Conservation (phyloP, 257 asterid species). For the Parsonsia alboflavescens region DNA sequence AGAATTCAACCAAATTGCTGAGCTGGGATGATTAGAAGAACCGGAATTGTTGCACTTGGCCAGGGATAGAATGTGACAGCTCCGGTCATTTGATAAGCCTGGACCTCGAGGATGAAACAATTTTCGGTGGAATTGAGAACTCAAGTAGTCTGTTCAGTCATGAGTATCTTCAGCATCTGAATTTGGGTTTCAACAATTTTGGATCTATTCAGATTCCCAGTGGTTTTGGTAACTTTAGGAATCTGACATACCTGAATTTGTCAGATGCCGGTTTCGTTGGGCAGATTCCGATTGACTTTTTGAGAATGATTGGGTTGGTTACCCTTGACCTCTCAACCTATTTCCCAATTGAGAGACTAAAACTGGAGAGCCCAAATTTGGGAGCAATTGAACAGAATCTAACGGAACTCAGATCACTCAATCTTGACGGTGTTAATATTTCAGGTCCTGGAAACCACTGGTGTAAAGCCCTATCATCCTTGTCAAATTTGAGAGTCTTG, state of each 20-base stretch:
- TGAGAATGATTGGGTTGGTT: slow-evolving; percentile 2
- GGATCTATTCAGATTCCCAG: not conserved
- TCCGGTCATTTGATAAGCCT: slow-evolving; percentile 41
- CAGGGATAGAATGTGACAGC: slow-evolving; percentile 47
- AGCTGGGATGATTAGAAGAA: slow-evolving; percentile 29
- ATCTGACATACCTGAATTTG: slow-evolving; percentile 17
- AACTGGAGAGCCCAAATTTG: slow-evolving; percentile 8
- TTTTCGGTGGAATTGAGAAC: slow-evolving; percentile 23
- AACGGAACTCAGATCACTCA: not conserved
- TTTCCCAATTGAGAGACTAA: not conserved
- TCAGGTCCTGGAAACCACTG: slow-evolving; percentile 18
- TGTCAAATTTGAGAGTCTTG: slow-evolving; percentile 14
- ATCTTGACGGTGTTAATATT: slow-evolving; percentile 22
- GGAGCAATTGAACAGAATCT: slow-evolving; percentile 10
- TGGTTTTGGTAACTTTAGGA: slow-evolving; percentile 3
- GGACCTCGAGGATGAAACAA: slow-evolving; percentile 32
- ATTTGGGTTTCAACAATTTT: slow-evolving; percentile 17
- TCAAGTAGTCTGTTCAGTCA: slow-evolving; percentile 11
- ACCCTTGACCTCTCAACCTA: slow-evolving; percentile 13
- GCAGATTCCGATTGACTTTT: slow-evolving; percentile 27
- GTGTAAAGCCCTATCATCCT: slow-evolving; percentile 20
- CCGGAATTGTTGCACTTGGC: slow-evolving; percentile 54
- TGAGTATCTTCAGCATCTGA: slow-evolving; percentile 15
- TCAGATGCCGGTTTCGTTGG: slow-evolving; percentile 23
- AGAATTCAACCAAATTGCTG: slow-evolving; percentile 13